phyloP scores from a whole-genome alignment of 2,329 filamentous ascomycete genomes.

The Seiridium cupressi region DNA sequence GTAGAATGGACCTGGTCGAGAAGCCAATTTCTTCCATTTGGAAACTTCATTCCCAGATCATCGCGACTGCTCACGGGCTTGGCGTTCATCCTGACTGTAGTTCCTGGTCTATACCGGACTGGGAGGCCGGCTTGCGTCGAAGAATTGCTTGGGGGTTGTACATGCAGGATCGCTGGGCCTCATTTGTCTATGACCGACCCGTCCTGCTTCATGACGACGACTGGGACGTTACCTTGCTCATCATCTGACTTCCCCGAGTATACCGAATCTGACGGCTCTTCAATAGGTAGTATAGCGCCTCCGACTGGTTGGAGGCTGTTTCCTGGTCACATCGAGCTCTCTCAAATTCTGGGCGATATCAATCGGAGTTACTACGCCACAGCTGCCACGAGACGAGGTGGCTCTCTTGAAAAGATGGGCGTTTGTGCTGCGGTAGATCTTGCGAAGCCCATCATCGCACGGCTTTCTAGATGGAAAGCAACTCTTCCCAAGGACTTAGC shows the following conservation, averaged over 20 bases:
- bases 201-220: conserved; percentile 47
- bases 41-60: conserved; percentile 41
- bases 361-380: neutral
- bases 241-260: neutral
- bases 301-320: neutral
- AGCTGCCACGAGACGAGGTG: neutral
- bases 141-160: conserved; percentile 59
- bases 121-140: conserved; percentile 56
- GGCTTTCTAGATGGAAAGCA: conserved; percentile 20
- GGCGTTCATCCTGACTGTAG: conserved; percentile 55
- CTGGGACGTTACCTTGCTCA: conserved; percentile 40
- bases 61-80: conserved; percentile 50
- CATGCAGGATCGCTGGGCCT: conserved; percentile 60
- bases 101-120: conserved; percentile 54
- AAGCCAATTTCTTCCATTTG: conserved; percentile 17
- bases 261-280: conserved; percentile 14
- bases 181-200: conserved; percentile 50
- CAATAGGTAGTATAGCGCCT: conserved; percentile 9
- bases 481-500: conserved; percentile 17
- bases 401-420: neutral
- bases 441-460: conserved; percentile 29
- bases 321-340: neutral
- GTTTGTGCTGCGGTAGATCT: conserved; percentile 16
- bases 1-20: conserved; percentile 21
- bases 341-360: neutral